These are phyloP conservation scores for Kandelia obovata DNA, from an alignment of 345 rosid species.

Conservation along the genomic window DNA sequence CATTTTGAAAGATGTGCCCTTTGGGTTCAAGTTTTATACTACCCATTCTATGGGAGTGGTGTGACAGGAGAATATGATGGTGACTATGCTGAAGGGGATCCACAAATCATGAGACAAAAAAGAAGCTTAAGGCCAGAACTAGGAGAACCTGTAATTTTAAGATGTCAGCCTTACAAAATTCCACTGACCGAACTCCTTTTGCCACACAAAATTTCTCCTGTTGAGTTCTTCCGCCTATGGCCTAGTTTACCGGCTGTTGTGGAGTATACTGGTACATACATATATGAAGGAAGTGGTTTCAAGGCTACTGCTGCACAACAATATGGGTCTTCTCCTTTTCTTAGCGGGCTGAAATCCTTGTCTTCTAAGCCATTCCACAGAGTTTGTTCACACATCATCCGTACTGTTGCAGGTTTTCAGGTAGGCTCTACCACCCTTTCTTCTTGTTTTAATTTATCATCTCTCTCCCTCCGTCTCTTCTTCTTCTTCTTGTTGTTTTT, in stretches of 20 bases:
- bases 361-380: conserved; percentile 89
- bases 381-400: conserved; percentile 89
- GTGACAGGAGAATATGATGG: conserved; percentile 76
- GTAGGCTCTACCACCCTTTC: conserved; percentile 29
- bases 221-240: conserved; percentile 97
- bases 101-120: conserved; percentile 73
- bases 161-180: conserved; percentile 96
- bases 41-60: conserved; percentile 91
- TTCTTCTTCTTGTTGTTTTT: too few species aligned
- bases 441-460: neutral
- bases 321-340: conserved; percentile 90
- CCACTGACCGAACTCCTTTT: conserved; percentile 92
- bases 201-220: conserved; percentile 93
- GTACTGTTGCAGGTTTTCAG: conserved; percentile 98
- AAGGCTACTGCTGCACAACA: conserved; percentile 98
- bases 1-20: conserved; percentile 94
- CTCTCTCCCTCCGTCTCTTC: neutral
- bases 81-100: conserved; percentile 86
- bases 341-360: conserved; percentile 84
- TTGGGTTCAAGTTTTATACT: conserved; percentile 95
- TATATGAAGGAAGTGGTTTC: conserved; percentile 96
- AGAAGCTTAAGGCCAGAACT: conserved; percentile 81
- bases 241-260: conserved; percentile 94
- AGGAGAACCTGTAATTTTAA: conserved; percentile 92
- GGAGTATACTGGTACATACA: conserved; percentile 81